Evolutionary conservation across 768 basidiomycete species (phyloP).

Genomic region (Termitomyces sp.): DNA sequence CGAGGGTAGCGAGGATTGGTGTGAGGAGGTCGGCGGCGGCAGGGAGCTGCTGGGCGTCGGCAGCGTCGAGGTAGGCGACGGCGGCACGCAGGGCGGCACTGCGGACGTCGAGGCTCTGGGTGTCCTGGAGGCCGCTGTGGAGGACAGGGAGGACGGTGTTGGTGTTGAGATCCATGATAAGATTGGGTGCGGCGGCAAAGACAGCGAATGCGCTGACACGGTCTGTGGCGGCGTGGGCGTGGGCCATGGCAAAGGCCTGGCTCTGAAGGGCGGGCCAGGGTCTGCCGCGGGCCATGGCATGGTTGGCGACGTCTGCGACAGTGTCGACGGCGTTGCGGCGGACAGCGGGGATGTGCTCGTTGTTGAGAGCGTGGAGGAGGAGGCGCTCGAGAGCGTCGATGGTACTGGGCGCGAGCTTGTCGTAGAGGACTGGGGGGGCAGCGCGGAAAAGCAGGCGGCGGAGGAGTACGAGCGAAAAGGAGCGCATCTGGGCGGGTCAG

Average conservation of each 20-base stretch:
- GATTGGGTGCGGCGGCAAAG: conserved; percentile 68
- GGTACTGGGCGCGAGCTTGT: conserved; percentile 64
- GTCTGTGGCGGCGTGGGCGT: conserved; percentile 27
- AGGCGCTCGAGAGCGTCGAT: conserved; percentile 66
- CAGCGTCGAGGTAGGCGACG: conserved; percentile 60
- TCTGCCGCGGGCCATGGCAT: conserved; percentile 66
- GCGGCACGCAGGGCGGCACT: conserved; percentile 68
- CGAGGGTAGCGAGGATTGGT: conserved; percentile 40
- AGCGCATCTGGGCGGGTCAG: conserved; percentile 69
- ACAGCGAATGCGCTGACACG: conserved; percentile 61
- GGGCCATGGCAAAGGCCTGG: conserved; percentile 63
- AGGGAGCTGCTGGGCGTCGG: conserved; percentile 33
- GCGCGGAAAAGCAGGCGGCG: conserved; percentile 73
- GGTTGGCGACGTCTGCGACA: conserved; percentile 68
- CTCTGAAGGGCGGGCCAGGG: conserved; percentile 82
- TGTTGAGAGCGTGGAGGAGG: conserved; percentile 61
- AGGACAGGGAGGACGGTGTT: conserved; percentile 65
- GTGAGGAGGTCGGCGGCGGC: conserved; percentile 57
- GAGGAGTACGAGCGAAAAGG: conserved; percentile 76
- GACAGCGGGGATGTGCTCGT: conserved; percentile 54
- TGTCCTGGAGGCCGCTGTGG: conserved; percentile 62
- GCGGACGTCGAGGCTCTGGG: conserved; percentile 51
- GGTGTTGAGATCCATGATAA: conserved; percentile 71
- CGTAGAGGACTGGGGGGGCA: conserved; percentile 51
- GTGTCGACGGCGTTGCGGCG: conserved; percentile 71